These are phyloP conservation scores for Exophiala sp. DNA, from an alignment of 2,329 filamentous ascomycete genomes.

Conservation along the genomic window DNA sequence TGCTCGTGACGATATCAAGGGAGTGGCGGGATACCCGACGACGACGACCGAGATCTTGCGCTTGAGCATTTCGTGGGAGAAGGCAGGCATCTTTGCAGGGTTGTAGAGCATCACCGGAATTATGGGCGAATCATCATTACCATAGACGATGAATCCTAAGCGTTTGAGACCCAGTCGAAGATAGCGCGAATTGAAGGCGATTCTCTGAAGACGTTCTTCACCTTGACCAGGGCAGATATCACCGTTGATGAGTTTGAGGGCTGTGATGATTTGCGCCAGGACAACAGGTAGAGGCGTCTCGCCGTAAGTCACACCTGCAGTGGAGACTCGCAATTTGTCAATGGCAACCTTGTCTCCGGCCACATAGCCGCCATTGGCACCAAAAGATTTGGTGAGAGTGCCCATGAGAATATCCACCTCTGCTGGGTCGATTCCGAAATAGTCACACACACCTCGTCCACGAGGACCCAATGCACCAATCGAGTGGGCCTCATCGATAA, in stretches of 20 bases:
- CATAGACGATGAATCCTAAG: conserved; percentile 93
- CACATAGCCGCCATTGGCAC: conserved; percentile 94
- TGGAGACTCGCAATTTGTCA: conserved; percentile 81
- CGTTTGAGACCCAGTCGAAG: conserved; percentile 96
- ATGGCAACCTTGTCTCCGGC: conserved; percentile 86
- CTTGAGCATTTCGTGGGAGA: conserved; percentile 97
- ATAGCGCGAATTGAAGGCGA: conserved; percentile 97
- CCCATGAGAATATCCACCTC: conserved; percentile 97
- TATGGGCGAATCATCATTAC: conserved; percentile 96
- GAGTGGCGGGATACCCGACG: conserved; percentile 94
- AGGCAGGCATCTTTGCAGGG: conserved; percentile 97
- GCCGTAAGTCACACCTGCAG: conserved; percentile 80
- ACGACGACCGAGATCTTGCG: conserved; percentile 97
- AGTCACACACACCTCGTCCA: conserved; percentile 93
- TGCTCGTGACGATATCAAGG: conserved; percentile 87
- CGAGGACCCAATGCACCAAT: conserved; percentile 85
- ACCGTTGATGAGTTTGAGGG: conserved; percentile 83
- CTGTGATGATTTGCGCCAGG: conserved; percentile 82
- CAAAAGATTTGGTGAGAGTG: conserved; percentile 96
- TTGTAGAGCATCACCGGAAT: conserved; percentile 93
- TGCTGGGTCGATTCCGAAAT: conserved; percentile 83
- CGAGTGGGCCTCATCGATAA: conserved; percentile 94
- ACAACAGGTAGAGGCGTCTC: conserved; percentile 86
- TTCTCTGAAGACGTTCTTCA: conserved; percentile 88
- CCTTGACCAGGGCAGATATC: conserved; percentile 87